Evolutionary conservation across 805 yeast genomes (phyloP).

Genomic region (Suhomyces pyralidae): DNA sequence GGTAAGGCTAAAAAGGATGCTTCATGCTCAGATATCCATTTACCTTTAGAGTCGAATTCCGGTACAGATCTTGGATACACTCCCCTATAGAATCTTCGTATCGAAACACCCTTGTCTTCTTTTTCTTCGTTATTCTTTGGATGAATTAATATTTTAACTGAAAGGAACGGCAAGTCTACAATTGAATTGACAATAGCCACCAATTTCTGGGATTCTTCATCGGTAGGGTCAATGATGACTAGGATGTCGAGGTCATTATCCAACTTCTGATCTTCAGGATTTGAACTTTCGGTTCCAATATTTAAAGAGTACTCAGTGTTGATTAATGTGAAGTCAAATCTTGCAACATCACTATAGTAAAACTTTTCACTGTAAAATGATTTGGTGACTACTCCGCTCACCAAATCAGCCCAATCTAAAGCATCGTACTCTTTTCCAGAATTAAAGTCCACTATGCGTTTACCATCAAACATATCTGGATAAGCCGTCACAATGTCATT

Average conservation of each 20-base stretch:
- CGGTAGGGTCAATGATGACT: conserved; percentile 68
- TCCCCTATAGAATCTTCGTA: conserved; percentile 59
- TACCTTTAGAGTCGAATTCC: conserved; percentile 27
- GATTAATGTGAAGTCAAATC: conserved; percentile 44
- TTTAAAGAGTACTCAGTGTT: conserved; percentile 26
- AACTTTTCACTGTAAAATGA: conserved; percentile 45
- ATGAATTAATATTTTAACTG: conserved; percentile 51
- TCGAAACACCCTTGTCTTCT: conserved; percentile 24
- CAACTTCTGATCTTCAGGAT: neutral
- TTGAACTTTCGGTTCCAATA: conserved; percentile 14
- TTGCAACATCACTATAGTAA: conserved; percentile 40
- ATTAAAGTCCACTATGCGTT: conserved; percentile 14
- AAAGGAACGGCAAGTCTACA: conserved; percentile 46
- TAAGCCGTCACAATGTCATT: conserved; percentile 27
- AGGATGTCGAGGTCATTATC: conserved; percentile 51
- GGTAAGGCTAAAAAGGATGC: conserved; percentile 50
- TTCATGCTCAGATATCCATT: conserved; percentile 14
- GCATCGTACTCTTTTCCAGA: conserved; percentile 17
- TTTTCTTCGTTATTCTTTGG: conserved; percentile 48
- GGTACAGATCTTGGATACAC: conserved; percentile 33
- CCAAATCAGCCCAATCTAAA: conserved; percentile 48
- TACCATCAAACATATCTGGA: conserved; percentile 21
- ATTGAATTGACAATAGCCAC: conserved; percentile 45
- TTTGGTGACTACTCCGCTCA: conserved; percentile 42
- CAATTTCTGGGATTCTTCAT: conserved; percentile 64